A percentile compares a stretch with the other conserved stretches of the same genome.
Conservation (phyloP, 371 early-diverging fungal species). For the Catenaria anguillulae region DNA sequence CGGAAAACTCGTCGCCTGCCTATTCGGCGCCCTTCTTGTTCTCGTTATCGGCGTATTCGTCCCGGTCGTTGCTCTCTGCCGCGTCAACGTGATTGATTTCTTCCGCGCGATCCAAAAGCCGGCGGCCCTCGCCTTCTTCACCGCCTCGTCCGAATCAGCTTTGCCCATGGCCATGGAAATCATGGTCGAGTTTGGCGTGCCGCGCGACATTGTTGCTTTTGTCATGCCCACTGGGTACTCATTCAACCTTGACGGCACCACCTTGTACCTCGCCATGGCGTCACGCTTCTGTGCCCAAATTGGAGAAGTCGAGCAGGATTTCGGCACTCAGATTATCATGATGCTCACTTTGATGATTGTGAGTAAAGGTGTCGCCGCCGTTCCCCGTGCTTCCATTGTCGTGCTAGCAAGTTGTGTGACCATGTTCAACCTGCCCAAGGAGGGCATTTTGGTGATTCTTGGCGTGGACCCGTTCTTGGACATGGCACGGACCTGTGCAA, state of each 20-base stretch:
- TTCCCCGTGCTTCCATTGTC: constrained; percentile 57
- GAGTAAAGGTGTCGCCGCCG: constrained; percentile 62
- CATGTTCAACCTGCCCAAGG: constrained; percentile 38
- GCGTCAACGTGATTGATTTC: constrained; percentile 42
- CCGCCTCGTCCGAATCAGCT: constrained; percentile 70
- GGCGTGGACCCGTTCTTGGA: constrained; percentile 67
- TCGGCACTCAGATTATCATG: constrained; percentile 48
- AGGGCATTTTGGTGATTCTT: constrained; percentile 42
- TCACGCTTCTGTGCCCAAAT: constrained; percentile 53
- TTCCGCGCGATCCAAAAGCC: constrained; percentile 40
- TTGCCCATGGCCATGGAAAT: constrained; percentile 57
- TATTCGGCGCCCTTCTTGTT: constrained; percentile 44
- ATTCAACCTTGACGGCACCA: constrained; percentile 69
- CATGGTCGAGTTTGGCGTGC: constrained; percentile 56
- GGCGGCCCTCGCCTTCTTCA: constrained; percentile 62
- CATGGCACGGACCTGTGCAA: constrained; percentile 60
- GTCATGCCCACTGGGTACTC: constrained; percentile 67
- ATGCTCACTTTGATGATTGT: constrained; percentile 59
- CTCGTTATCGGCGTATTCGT: constrained; percentile 43
- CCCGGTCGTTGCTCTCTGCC: constrained; percentile 43
- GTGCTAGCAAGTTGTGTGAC: constrained; percentile 38
- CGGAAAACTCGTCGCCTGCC: constrained; percentile 51
- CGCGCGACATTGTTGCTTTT: constrained; percentile 50
- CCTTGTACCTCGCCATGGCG: constrained; percentile 48
- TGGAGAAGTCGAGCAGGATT: constrained; percentile 33